A percentile compares a stretch with the other conserved stretches of the same genome.
Conservation (phyloP, 352 stramenopile genomes). For the Globisporangium emineosum region DNA sequence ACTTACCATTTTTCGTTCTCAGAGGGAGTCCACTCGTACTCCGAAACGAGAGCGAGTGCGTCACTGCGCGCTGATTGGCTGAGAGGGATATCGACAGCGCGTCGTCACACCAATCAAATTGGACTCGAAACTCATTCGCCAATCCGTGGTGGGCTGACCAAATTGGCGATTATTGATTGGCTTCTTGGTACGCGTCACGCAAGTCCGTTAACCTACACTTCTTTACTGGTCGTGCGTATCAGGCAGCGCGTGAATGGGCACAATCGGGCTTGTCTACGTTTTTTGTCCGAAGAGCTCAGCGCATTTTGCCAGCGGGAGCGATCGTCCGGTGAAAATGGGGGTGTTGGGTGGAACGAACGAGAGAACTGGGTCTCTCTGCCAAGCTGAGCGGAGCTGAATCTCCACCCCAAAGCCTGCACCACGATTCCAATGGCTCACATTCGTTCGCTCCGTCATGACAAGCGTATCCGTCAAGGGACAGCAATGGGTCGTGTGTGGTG, state of each 20-base stretch:
- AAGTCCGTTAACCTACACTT: conserved; percentile 9
- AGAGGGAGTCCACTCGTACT: not conserved
- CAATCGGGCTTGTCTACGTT: conserved; percentile 8
- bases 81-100: not conserved
- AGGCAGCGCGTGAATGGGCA: not conserved
- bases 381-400: not conserved
- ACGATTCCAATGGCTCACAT: not conserved
- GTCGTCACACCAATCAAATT: conserved; percentile 17
- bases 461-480: no score
- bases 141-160: not conserved
- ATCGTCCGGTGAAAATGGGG: not conserved
- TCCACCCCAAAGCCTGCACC: not conserved
- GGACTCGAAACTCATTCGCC: not conserved
- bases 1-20: conserved; percentile 6
- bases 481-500: no score
- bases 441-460: not conserved
- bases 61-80: conserved; percentile 12
- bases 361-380: not conserved
- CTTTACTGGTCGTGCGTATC: conserved; percentile 6
- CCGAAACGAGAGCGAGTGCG: conserved; percentile 1
- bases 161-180: not conserved
- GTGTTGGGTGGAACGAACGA: not conserved
- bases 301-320: not conserved
- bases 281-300: not conserved
- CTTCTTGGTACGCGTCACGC: conserved; percentile 7